A percentile compares a stretch with the other conserved stretches of the same genome.
These are phyloP conservation scores for Lumnitzera littorea DNA, from an alignment of 345 rosid genomes.

Conservation along the genomic window DNA sequence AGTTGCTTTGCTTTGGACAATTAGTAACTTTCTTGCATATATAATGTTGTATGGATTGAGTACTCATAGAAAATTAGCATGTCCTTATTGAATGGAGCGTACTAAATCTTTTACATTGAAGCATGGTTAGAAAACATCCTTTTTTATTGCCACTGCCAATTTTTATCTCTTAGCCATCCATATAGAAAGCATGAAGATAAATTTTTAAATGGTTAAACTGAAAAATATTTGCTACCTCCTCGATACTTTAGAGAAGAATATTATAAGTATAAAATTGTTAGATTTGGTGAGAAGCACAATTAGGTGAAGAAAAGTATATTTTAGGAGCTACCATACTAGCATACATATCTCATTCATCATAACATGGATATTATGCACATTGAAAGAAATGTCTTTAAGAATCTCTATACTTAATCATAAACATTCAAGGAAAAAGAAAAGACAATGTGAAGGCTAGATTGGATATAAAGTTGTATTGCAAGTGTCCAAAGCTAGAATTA, in stretches of 20 bases:
- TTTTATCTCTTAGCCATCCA: neutral
- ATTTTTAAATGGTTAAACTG: neutral
- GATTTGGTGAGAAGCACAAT: too few species aligned
- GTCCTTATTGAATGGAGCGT: too few species aligned
- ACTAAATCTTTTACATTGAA: neutral
- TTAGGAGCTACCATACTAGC: neutral
- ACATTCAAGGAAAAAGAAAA: neutral
- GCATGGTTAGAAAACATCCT: neutral
- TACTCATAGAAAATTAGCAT: too few species aligned
- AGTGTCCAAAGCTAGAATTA: neutral
- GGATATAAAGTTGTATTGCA: neutral
- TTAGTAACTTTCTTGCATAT: slow-evolving; percentile 8
- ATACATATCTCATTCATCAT: too few species aligned
- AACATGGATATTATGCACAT: too few species aligned
- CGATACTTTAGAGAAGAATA: neutral
- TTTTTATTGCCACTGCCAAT: neutral
- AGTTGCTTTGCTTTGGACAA: slow-evolving; percentile 7
- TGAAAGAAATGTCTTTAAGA: neutral
- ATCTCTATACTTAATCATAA: neutral
- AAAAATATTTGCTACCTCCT: neutral
- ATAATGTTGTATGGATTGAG: neutral
- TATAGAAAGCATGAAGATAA: neutral
- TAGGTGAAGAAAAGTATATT: too few species aligned
- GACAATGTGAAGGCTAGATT: neutral
- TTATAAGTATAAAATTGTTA: too few species aligned